Base-by-base conservation (phyloP, 768 basidiomycete genomes). In the Auricularia sp. region DNA sequence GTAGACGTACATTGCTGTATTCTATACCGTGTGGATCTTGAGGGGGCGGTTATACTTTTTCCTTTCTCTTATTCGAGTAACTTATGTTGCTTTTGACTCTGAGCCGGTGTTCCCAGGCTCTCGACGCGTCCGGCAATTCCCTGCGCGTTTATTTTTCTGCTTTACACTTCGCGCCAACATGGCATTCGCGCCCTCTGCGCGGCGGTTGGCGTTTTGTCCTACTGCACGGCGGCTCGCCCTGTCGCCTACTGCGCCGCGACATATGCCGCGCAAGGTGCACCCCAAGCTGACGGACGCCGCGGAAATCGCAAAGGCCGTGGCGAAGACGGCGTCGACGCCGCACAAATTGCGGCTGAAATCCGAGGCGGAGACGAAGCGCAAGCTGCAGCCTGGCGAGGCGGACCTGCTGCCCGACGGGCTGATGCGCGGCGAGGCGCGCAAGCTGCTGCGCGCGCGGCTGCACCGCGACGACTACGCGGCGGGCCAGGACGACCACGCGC, bases 341-440 rank as follows among this genome's bases (percentile, higher is more conserved):
- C 56, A 59, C 56, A 59, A 59, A 29, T 8, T 59, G 10, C 21
- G 13, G 24, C 21, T 33, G 29, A 6, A 35, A 10, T 14, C 13
- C 16, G 56, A 14, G 56, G 14, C 34, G 16, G 33, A 59, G 56
- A 35, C 14, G 16, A 59, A 59, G 56, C 56, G 56, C 24, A 35
- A 24, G 56, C 56, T 59, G 56, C 56, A 34, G 56, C 56, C 56
- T 24, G 56, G 56, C 56, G 56, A 59, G 56, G 56, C 56, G 56
- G 24, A 29, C 34, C 8, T 35, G 14, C 47, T 51, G 47, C 47
- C 47, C 47, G 47, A 51, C 47, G 47, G 47, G 18, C 47, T 51
- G 18, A 51, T 51, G 47, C 47, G 47, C 47, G 47, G 47, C 47
- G 47, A 51, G 47, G 47, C 47, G 47, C 18, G 6, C 18, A 16